Percentiles rank a stretch among this genome's conserved stretches.
phyloP scores from a whole-genome alignment of 1,139 yeast genomes.

The Suhomyces atakaporum region DNA sequence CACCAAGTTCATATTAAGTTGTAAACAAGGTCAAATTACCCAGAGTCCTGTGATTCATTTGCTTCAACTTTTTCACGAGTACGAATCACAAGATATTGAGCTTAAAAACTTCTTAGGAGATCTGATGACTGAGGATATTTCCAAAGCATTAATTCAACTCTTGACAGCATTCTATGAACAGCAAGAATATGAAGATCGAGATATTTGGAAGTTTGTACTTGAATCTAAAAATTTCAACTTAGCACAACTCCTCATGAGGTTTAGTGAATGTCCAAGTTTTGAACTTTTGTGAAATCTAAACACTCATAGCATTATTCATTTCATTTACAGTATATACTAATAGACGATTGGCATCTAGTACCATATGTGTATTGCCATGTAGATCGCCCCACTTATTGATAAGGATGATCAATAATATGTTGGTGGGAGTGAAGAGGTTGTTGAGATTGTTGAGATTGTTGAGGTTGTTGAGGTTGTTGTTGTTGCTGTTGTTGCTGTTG shows the following conservation, averaged over 20 bases:
- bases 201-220: conserved; percentile 23
- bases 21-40: conserved; percentile 1
- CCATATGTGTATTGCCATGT: conserved; percentile 1
- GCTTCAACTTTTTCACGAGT: conserved; percentile 12
- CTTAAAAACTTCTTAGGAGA: conserved; percentile 8
- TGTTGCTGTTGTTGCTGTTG: conserved; percentile 21
- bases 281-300: conserved; percentile 7
- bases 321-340: conserved; percentile 1
- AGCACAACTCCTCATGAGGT: conserved; percentile 22
- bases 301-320: conserved; percentile 1
- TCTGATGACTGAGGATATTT: conserved; percentile 13
- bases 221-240: conserved; percentile 20
- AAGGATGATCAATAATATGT: conserved; percentile 14
- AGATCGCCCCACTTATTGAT: conserved; percentile 5
- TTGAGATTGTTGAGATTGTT: conserved; percentile 2
- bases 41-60: conserved; percentile 7
- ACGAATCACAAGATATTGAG: conserved; percentile 15
- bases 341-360: neutral
- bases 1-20: conserved; percentile 3
- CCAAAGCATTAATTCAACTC: conserved; percentile 14
- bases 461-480: conserved; percentile 14
- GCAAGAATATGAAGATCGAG: conserved; percentile 13
- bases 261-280: conserved; percentile 18
- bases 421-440: conserved; percentile 16
- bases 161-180: conserved; percentile 16